Base-by-base conservation (phyloP, 2,329 filamentous ascomycete species). In the Colletotrichum tanaceti region DNA sequence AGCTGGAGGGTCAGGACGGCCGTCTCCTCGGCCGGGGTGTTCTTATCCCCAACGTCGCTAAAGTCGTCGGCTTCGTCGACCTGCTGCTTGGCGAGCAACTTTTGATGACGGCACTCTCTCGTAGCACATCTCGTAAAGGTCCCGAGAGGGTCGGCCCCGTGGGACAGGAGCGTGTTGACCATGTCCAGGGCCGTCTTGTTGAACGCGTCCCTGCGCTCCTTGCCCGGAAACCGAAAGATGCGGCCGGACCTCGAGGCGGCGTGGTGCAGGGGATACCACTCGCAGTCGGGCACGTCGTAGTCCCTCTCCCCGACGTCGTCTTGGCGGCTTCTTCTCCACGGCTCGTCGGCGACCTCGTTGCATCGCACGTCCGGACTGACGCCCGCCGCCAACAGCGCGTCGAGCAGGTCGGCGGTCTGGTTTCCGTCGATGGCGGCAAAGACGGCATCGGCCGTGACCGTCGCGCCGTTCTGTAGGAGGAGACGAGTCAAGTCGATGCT, bases 91-190 rank as follows among this genome's bases (percentile, higher is more conserved):
- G 10, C 22, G 10, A 35, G n/a, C 20, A 47, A 38, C 16, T 47
- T 49, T 10, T 57, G 52, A 16, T 57, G 22, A 20, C 41, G n/a
- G 22, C 54, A 59, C 4, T 60, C 58, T 54, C n/a, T 50, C n/a
- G 20, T 16, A 14, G 41, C n/a, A 28, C 52, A 47, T 14, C 24
- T 39, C 32, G 54, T 16, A 20, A 73, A 72, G 7, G 60, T 71
- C 10, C 68, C 71, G 28, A 74, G 74, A 0, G 74, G 76, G 57
- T 76, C 65, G 1, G 73, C 75, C 2, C 75, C 76, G 39, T 75
- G 70, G 0, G 71, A 62, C 16, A 78, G 59, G 3, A 77, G 54
- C 1, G 72, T 7, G 3, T 66, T 52, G 20, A 74, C 49, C 14
- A 74, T 38, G 7, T 3, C 24, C 5, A 5, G 49, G 10, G 24